These are phyloP conservation scores for Aspergillus bombycis DNA, from an alignment of 2,329 filamentous ascomycete species.

Conservation along the genomic window DNA sequence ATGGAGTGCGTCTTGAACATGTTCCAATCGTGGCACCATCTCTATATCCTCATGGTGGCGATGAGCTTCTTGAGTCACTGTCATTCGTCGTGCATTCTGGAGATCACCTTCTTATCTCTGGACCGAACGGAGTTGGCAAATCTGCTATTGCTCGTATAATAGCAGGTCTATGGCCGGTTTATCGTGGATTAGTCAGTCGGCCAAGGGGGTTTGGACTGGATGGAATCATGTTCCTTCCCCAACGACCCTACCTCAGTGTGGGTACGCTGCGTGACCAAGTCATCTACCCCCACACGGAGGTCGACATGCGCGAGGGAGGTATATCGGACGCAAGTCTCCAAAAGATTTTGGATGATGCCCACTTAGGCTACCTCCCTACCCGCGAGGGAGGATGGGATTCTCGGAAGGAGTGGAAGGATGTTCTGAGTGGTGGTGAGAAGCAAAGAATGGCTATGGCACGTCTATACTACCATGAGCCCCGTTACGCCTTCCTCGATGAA, in stretches of 20 bases:
- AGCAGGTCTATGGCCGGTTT: conserved; percentile 93
- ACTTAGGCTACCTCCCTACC: conserved; percentile 84
- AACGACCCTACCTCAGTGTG: conserved; percentile 87
- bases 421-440: conserved; percentile 96
- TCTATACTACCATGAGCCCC: conserved; percentile 89
- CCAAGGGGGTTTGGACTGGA: conserved; percentile 80
- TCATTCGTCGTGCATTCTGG: conserved; percentile 88
- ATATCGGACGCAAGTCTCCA: conserved; percentile 78
- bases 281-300: conserved; percentile 93
- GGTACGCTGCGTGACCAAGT: conserved; percentile 95
- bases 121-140: conserved; percentile 93
- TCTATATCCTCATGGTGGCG: conserved; percentile 85
- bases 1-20: conserved; percentile 89
- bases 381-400: conserved; percentile 97
- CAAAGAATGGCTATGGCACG: conserved; percentile 91
- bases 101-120: conserved; percentile 92
- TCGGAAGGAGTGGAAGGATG: conserved; percentile 97
- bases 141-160: conserved; percentile 84
- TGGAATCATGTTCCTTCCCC: conserved; percentile 97
- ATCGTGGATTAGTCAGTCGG: conserved; percentile 86
- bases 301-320: conserved; percentile 85
- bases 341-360: conserved; percentile 77
- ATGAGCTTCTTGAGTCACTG: conserved; percentile 85
- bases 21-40: conserved; percentile 90
- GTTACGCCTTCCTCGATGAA: conserved; percentile 93